phyloP scores from a whole-genome alignment of 106 monocot genomes.

The Ottelia alismoides region DNA sequence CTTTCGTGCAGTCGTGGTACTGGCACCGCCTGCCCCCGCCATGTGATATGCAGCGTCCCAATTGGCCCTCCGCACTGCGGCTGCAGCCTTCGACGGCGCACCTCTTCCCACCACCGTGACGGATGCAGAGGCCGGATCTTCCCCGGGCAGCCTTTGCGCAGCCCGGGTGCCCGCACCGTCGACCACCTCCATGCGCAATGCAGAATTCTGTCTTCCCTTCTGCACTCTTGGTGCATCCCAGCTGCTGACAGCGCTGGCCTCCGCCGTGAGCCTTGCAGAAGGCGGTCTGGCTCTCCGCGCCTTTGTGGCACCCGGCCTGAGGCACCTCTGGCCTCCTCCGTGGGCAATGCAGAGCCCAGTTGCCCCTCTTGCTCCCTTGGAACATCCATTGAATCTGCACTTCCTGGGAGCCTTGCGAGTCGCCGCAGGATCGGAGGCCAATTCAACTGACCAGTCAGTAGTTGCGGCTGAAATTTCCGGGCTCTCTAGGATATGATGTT shows the following conservation, averaged over 20 bases:
- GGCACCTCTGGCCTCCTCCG: conserved; percentile 77
- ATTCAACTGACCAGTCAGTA: too few species aligned
- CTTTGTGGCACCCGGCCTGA: conserved; percentile 78
- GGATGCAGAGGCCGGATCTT: conserved; percentile 61
- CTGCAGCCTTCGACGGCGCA: conserved; percentile 46
- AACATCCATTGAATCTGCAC: conserved; percentile 55
- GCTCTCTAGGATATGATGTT: too few species aligned
- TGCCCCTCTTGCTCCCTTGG: conserved; percentile 60
- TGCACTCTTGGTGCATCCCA: conserved; percentile 76
- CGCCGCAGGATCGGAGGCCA: neutral
- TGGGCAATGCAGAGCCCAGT: conserved; percentile 77
- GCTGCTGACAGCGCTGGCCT: conserved; percentile 47
- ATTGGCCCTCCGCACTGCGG: conserved; percentile 62
- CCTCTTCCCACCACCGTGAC: conserved; percentile 71
- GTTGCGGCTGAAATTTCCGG: too few species aligned
- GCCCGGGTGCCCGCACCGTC: conserved; percentile 30
- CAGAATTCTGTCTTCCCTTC: conserved; percentile 77
- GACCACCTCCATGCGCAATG: conserved; percentile 75
- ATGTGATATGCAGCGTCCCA: conserved; percentile 74
- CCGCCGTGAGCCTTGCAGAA: conserved; percentile 77
- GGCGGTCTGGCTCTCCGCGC: conserved; percentile 62
- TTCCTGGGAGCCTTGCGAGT: conserved; percentile 21
- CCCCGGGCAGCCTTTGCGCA: conserved; percentile 63
- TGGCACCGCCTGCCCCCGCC: conserved; percentile 78
- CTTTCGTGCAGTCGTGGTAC: conserved; percentile 31